A percentile compares a stretch with the other conserved stretches of the same genome.
Evolutionary conservation across 169 alveolate species (phyloP).

Genomic region (Plasmodium coatneyi): DNA sequence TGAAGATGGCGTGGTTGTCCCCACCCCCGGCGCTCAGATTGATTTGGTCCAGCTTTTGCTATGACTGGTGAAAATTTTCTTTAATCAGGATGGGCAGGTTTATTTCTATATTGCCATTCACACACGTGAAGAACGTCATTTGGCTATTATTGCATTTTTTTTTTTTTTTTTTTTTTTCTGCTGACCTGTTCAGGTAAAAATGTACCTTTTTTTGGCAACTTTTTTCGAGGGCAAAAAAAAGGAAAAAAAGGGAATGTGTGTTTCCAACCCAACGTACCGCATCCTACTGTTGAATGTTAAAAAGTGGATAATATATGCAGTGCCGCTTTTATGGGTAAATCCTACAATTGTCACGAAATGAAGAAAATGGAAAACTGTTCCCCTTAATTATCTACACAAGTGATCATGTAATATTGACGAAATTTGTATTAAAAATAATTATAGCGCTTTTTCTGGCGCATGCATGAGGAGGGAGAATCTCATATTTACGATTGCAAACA

Average conservation of each 20-base stretch:
- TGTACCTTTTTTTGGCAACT: neutral
- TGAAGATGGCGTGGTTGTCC: neutral
- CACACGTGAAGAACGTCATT: neutral
- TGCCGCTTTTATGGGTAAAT: neutral
- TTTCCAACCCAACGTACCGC: neutral
- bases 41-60: neutral
- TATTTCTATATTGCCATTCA: neutral
- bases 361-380: neutral
- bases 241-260: neutral
- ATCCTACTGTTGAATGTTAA: neutral
- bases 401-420: neutral
- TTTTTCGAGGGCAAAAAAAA: neutral
- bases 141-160: neutral
- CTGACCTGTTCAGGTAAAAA: conserved; percentile 23
- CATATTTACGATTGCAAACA: neutral
- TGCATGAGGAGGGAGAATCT: neutral
- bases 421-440: no score
- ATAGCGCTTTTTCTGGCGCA: neutral
- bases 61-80: neutral
- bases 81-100: neutral
- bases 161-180: neutral
- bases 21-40: neutral
- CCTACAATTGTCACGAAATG: neutral
- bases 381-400: neutral
- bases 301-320: neutral